Percentiles rank a stretch among this genome's conserved stretches.
Evolutionary conservation across 2,329 filamentous ascomycete genomes (phyloP).

Genomic region (Phoma sp.): DNA sequence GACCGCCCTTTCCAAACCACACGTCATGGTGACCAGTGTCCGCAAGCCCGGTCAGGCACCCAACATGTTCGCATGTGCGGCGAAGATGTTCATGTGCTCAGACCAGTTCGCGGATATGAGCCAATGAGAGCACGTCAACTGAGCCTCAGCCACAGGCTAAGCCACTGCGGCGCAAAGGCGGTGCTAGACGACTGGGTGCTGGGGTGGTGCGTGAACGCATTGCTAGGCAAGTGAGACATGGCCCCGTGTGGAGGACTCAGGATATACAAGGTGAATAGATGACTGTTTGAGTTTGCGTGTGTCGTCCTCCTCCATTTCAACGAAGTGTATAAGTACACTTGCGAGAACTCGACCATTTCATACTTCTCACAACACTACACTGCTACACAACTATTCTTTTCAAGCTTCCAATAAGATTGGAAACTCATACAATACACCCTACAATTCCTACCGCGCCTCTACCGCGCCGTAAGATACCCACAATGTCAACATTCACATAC

Average conservation of each 20-base stretch:
- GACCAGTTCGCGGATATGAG: neutral
- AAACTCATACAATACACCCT: neutral
- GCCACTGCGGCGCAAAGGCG: slow-evolving; percentile 14
- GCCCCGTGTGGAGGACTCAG: slow-evolving; percentile 6
- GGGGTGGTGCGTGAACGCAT: slow-evolving; percentile 6
- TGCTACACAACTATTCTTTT: neutral
- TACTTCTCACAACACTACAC: neutral
- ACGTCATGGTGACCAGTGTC: slow-evolving; percentile 7
- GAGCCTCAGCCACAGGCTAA: slow-evolving; percentile 15
- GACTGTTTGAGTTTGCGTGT: slow-evolving; percentile 1
- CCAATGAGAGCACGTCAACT: slow-evolving; percentile 6
- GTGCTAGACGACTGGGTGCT: slow-evolving; percentile 3
- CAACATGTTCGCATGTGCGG: slow-evolving; percentile 18
- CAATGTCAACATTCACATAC: slow-evolving; percentile 37
- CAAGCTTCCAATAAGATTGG: neutral
- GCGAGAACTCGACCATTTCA: neutral
- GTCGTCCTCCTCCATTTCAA: neutral
- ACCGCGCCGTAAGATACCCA: neutral
- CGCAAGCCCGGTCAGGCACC: slow-evolving; percentile 6
- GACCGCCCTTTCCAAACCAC: neutral
- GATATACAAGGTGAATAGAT: slow-evolving; percentile 11
- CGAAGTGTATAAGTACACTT: neutral
- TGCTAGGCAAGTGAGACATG: slow-evolving; percentile 23
- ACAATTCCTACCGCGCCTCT: neutral
- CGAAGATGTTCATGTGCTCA: slow-evolving; percentile 9